These are phyloP conservation scores for Mimosa pudica DNA, from an alignment of 306 rosid genomes.

Conservation along the genomic window DNA sequence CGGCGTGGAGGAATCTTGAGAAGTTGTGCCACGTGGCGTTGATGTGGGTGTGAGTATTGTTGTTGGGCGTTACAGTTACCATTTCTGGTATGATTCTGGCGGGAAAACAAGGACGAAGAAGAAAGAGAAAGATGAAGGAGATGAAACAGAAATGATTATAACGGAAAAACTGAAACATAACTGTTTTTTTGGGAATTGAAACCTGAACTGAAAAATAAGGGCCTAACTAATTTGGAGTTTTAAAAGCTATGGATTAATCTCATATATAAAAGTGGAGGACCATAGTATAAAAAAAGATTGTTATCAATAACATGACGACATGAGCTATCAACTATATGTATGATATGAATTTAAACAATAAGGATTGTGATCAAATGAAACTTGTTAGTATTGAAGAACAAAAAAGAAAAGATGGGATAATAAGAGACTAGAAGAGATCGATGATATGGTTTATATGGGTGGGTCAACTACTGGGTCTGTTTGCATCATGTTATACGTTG, in stretches of 20 bases:
- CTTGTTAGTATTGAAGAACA: conserved; percentile 25
- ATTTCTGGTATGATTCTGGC: conserved; percentile 40
- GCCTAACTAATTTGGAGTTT: not conserved
- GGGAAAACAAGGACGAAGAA: conserved; percentile 54
- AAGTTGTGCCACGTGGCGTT: conserved; percentile 53
- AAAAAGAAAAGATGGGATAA: conserved; percentile 25
- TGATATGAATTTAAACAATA: conserved; percentile 1
- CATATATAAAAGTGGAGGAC: not conserved
- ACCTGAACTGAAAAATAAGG: not conserved
- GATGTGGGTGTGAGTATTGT: not conserved
- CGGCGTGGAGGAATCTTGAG: conserved; percentile 51
- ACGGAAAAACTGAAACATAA: conserved; percentile 39
- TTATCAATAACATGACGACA: not conserved
- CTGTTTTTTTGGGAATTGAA: conserved; percentile 17
- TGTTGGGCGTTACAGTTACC: conserved; percentile 26
- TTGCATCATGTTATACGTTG: not conserved
- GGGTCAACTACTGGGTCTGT: conserved; percentile 44
- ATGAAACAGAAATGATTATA: conserved; percentile 21
- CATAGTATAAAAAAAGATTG: not conserved
- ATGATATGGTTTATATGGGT: conserved; percentile 34
- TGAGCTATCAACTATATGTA: too few relatives aligned
- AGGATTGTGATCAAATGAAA: not conserved
- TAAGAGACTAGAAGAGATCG: not conserved
- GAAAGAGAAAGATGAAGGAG: conserved; percentile 10
- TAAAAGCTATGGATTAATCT: not conserved